Conservation (phyloP, 2,329 filamentous ascomycete species). For the Sporothrix curviconia region DNA sequence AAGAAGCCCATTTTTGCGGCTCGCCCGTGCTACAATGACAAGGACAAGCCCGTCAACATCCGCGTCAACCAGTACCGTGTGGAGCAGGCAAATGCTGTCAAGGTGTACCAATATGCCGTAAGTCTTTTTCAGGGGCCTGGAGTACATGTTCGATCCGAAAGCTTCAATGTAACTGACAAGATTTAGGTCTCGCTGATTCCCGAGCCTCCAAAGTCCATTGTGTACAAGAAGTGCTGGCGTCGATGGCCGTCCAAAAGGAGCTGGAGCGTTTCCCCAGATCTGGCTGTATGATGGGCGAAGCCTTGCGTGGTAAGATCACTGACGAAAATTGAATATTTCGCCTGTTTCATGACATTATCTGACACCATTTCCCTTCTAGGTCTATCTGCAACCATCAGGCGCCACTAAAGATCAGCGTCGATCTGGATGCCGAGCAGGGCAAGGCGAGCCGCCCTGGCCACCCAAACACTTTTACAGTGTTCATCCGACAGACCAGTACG, state of each 20-base stretch:
- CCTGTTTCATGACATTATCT: slow-evolving; percentile 10
- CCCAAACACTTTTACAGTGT: slow-evolving; percentile 50
- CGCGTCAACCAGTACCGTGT: slow-evolving; percentile 39
- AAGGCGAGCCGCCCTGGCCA: slow-evolving; percentile 26
- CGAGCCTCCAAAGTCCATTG: slow-evolving; percentile 52
- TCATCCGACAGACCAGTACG: slow-evolving; percentile 56
- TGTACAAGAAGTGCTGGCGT: slow-evolving; percentile 72
- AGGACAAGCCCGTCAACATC: slow-evolving; percentile 50
- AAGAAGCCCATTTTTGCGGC: slow-evolving; percentile 29
- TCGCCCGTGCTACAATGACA: slow-evolving; percentile 52
- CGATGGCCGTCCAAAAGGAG: slow-evolving; percentile 48
- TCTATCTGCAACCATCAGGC: slow-evolving; percentile 35
- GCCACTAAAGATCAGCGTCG: slow-evolving; percentile 53
- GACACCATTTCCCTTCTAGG: slow-evolving; percentile 18
- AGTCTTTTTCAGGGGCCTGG: too few species aligned
- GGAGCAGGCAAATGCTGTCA: slow-evolving; percentile 13
- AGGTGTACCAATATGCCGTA: slow-evolving; percentile 81
- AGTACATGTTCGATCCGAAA: too few species aligned
- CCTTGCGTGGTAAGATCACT: slow-evolving; percentile 67
- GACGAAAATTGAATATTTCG: not conserved
- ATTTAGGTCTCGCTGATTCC: slow-evolving; percentile 58
- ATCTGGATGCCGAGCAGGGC: slow-evolving; percentile 62
- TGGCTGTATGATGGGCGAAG: slow-evolving; percentile 80
- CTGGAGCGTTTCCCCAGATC: slow-evolving; percentile 41
- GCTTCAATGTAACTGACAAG: too few species aligned